Percentiles rank a stretch among this genome's conserved stretches.
These are phyloP conservation scores for Sphaerobolus stellatus DNA, from an alignment of 1,284 basidiomycete species.

Conservation along the genomic window DNA sequence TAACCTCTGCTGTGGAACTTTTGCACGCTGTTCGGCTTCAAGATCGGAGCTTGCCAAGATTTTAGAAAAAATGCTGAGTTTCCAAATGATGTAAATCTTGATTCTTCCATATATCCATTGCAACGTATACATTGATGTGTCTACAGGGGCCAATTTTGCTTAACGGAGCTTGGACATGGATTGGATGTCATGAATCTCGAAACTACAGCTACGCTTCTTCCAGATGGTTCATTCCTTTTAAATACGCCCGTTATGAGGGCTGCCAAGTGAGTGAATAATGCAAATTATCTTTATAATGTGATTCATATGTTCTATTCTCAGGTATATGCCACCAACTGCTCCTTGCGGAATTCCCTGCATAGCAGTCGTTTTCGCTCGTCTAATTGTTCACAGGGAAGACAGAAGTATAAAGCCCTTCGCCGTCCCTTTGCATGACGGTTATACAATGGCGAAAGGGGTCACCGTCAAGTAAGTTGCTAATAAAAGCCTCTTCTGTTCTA, in stretches of 20 bases:
- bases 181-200: constrained; percentile 32
- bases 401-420: constrained; percentile 44
- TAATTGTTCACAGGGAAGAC: constrained; percentile 49
- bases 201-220: constrained; percentile 53
- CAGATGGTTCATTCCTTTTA: constrained; percentile 47
- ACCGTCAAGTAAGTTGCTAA: constrained; percentile 27
- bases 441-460: constrained; percentile 49
- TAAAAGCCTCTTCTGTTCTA: background rate
- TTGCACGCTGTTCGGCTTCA: constrained; percentile 33
- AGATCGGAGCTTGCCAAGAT: constrained; percentile 33
- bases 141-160: constrained; percentile 41
- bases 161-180: constrained; percentile 58
- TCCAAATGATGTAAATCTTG: constrained; percentile 27
- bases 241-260: constrained; percentile 55
- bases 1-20: constrained; percentile 43
- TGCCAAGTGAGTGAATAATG: constrained; percentile 50
- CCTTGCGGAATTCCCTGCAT: constrained; percentile 47
- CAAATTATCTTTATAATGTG: background rate
- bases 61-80: constrained; percentile 30
- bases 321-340: constrained; percentile 59
- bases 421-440: constrained; percentile 48
- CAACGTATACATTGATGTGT: background rate
- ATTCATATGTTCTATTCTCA: constrained; percentile 21
- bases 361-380: constrained; percentile 53
- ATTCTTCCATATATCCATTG: constrained; percentile 19